Conservation (phyloP, 73 alveolate genomes). For the Stentor roeselii region DNA sequence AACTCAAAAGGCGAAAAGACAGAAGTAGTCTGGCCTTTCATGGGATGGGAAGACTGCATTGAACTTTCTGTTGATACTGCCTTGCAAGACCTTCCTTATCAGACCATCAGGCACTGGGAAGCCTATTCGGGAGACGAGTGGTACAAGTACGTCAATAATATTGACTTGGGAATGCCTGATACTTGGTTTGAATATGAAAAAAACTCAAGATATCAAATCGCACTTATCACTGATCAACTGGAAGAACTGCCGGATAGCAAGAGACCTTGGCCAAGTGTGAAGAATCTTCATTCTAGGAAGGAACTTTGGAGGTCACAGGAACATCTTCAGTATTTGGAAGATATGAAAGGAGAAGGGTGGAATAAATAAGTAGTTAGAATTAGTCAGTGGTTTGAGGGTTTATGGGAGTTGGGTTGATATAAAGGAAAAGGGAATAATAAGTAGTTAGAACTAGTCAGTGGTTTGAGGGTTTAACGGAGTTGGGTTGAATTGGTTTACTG, state of each 20-base stretch:
- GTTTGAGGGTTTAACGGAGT: too few species aligned
- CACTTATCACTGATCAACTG: slow-evolving; percentile 63
- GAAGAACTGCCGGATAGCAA: slow-evolving; percentile 77
- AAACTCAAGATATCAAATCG: slow-evolving; percentile 34
- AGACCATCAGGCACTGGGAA: slow-evolving; percentile 77
- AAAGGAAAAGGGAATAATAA: neutral
- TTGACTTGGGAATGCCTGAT: slow-evolving; percentile 87
- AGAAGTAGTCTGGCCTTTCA: slow-evolving; percentile 84
- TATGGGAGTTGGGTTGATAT: too few species aligned
- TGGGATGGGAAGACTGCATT: slow-evolving; percentile 77
- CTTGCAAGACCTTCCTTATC: slow-evolving; percentile 22
- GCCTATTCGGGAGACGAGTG: slow-evolving; percentile 83
- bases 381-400: too few species aligned
- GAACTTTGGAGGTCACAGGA: slow-evolving; percentile 85
- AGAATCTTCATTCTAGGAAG: slow-evolving; percentile 74
- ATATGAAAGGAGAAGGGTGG: slow-evolving; percentile 58
- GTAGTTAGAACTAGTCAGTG: neutral
- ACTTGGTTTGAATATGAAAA: slow-evolving; percentile 89
- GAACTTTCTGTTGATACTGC: slow-evolving; percentile 26
- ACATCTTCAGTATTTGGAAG: slow-evolving; percentile 56
- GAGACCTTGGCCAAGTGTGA: slow-evolving; percentile 77
- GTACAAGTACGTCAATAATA: slow-evolving; percentile 51
- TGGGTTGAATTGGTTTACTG: too few species aligned
- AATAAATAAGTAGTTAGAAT: neutral
- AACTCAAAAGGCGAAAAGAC: slow-evolving; percentile 92